These are phyloP conservation scores for Amesomyces nigricolor DNA, from an alignment of 2,329 filamentous ascomycete genomes.

Conservation along the genomic window DNA sequence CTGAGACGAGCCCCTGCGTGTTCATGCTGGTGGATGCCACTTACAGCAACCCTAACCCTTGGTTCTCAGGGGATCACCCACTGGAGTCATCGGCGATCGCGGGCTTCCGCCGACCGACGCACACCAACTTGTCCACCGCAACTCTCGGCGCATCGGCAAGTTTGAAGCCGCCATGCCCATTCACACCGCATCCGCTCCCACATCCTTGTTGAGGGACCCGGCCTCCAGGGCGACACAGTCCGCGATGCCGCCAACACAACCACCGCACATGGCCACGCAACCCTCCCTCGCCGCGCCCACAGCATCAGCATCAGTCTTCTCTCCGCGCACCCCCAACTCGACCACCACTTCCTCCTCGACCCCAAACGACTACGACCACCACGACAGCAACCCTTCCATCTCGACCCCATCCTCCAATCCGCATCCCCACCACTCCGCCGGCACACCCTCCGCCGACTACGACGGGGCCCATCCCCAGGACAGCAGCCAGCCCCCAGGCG, in stretches of 20 bases:
- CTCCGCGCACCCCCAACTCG: conserved; percentile 11
- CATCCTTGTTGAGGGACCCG: too few species aligned
- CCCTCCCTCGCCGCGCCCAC: background rate
- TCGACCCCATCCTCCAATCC: background rate
- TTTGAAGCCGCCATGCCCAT: too few species aligned
- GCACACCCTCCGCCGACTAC: background rate
- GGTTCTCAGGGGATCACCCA: too few species aligned
- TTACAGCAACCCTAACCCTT: too few species aligned
- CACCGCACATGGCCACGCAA: background rate
- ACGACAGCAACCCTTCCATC: background rate
- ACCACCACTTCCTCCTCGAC: conserved; percentile 1
- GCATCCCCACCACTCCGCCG: background rate
- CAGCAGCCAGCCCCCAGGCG: background rate
- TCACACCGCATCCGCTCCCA: too few species aligned
- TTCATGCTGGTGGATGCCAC: conserved; percentile 4
- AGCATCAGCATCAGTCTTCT: conserved; percentile 9
- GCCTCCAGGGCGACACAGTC: background rate
- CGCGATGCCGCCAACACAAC: background rate
- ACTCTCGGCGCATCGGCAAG: too few species aligned
- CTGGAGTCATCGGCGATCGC: too few species aligned
- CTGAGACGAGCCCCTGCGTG: conserved; percentile 1
- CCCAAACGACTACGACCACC: background rate
- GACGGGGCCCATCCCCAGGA: background rate
- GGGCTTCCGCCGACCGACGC: too few species aligned
- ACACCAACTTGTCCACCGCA: too few species aligned